A percentile compares a stretch with the other conserved stretches of the same genome.
phyloP scores from a whole-genome alignment of 495 filamentous ascomycete genomes.

The Cryomyces minteri region DNA sequence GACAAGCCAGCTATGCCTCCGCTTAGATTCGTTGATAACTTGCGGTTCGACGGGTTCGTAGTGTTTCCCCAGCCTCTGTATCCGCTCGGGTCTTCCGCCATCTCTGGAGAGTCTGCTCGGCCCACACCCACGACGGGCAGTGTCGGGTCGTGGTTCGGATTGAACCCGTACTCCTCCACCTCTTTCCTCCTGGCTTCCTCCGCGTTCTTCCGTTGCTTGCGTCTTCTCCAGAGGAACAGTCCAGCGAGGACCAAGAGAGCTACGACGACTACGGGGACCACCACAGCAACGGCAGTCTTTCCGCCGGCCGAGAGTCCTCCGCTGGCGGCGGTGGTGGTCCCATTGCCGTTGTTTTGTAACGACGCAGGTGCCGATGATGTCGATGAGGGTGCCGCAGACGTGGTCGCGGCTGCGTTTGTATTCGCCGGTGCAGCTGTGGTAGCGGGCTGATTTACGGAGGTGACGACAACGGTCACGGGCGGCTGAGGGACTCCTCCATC shows the following conservation, averaged over 20 bases:
- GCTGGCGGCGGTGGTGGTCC: not conserved
- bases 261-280: slow-evolving; percentile 80
- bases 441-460: slow-evolving; percentile 3
- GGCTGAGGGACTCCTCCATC: slow-evolving; percentile 4
- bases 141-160: slow-evolving; percentile 83
- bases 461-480: slow-evolving; percentile 6
- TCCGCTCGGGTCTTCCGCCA: slow-evolving; percentile 44
- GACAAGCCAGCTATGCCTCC: slow-evolving; percentile 57
- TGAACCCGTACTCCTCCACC: slow-evolving; percentile 90
- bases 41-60: slow-evolving; percentile 51
- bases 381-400: not conserved
- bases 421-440: slow-evolving; percentile 2
- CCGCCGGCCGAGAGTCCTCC: slow-evolving; percentile 39
- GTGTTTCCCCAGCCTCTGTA: slow-evolving; percentile 96
- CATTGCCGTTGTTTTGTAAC: slow-evolving; percentile 3
- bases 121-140: slow-evolving; percentile 39
- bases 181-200: slow-evolving; percentile 83
- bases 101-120: slow-evolving; percentile 26
- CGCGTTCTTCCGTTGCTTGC: slow-evolving; percentile 66
- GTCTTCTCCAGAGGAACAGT: slow-evolving; percentile 71
- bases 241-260: slow-evolving; percentile 59
- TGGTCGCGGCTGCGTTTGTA: slow-evolving; percentile 1
- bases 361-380: slow-evolving; percentile 6
- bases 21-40: slow-evolving; percentile 74
- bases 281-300: slow-evolving; percentile 81